These are phyloP conservation scores for Phytophthora cryptogea DNA, from an alignment of 352 stramenopile species.

Conservation along the genomic window DNA sequence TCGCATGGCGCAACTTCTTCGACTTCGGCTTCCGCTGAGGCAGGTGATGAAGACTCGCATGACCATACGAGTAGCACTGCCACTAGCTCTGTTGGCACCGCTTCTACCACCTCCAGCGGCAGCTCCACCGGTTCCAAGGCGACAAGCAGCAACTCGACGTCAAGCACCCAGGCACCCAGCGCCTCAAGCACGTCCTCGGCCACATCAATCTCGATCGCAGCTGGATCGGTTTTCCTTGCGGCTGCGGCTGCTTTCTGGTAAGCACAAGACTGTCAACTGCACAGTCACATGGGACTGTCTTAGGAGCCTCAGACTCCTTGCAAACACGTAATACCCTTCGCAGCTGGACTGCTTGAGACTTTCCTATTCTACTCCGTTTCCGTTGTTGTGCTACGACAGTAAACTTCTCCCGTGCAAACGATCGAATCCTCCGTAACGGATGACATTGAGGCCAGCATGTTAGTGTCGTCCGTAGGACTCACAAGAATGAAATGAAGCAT, in stretches of 20 bases:
- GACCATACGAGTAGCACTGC: constrained; percentile 4
- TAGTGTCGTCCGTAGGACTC: not conserved
- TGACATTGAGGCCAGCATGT: not conserved
- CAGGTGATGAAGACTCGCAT: constrained; percentile 13
- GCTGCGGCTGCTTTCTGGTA: constrained; percentile 14
- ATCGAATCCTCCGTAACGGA: not conserved
- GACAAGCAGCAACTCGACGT: constrained; percentile 16
- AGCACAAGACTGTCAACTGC: constrained; percentile 11
- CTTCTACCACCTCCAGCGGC: not conserved
- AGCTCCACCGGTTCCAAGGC: not conserved
- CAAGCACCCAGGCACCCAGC: constrained; percentile 7
- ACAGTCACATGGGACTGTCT: constrained; percentile 5
- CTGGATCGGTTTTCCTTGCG: constrained; percentile 15
- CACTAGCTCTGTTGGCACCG: not conserved
- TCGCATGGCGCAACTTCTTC: constrained; percentile 9
- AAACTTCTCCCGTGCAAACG: not conserved
- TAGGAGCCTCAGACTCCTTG: not conserved
- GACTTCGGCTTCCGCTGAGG: not conserved
- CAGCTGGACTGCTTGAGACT: not conserved
- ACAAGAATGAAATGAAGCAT: not conserved
- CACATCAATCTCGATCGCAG: constrained; percentile 5
- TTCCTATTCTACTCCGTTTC: not conserved
- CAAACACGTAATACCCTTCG: not conserved
- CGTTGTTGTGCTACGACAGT: not conserved
- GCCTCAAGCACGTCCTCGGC: constrained; percentile 12